These are phyloP conservation scores for Prillingera fragicola DNA, from an alignment of 1,284 basidiomycete genomes.

Conservation along the genomic window DNA sequence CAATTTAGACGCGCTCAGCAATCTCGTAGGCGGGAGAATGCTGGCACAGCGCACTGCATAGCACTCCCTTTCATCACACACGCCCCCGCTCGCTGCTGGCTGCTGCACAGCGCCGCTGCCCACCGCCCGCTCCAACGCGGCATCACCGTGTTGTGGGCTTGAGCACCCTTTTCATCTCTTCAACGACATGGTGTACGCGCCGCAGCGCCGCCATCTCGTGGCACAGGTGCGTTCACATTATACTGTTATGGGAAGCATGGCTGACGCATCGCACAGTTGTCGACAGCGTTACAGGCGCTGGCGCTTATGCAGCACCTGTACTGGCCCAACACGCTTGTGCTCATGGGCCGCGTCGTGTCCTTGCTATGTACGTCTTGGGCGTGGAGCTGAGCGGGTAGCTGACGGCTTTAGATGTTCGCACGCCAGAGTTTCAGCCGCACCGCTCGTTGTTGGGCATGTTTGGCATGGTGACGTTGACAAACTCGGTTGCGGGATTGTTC, in stretches of 20 bases:
- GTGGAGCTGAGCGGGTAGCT: neutral
- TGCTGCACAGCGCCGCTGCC: too few relatives aligned
- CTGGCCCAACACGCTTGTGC: slow-evolving; percentile 37
- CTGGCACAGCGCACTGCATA: too few relatives aligned
- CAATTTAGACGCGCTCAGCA: too few relatives aligned
- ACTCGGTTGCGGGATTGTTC: slow-evolving; percentile 28
- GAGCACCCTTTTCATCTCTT: slow-evolving; percentile 5
- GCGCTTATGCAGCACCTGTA: slow-evolving; percentile 41
- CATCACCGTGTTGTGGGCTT: too few relatives aligned
- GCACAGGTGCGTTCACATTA: slow-evolving; percentile 24
- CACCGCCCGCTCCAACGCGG: too few relatives aligned
- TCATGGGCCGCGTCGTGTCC: slow-evolving; percentile 31
- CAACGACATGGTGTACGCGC: slow-evolving; percentile 36
- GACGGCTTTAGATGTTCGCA: slow-evolving; percentile 26
- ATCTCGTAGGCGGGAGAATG: too few relatives aligned
- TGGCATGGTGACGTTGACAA: slow-evolving; percentile 27
- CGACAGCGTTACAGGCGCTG: slow-evolving; percentile 29
- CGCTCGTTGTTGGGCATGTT: slow-evolving; percentile 31
- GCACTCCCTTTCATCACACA: too few relatives aligned
- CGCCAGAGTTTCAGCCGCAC: slow-evolving; percentile 33
- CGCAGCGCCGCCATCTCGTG: slow-evolving; percentile 41
- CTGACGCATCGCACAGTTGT: slow-evolving; percentile 21
- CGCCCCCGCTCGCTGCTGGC: too few relatives aligned
- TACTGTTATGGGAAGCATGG: neutral
- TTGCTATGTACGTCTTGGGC: neutral